A percentile compares a stretch with the other conserved stretches of the same genome.
Evolutionary conservation across 2,329 filamentous ascomycete species (phyloP).

Genomic region (Cladosporium sp.): DNA sequence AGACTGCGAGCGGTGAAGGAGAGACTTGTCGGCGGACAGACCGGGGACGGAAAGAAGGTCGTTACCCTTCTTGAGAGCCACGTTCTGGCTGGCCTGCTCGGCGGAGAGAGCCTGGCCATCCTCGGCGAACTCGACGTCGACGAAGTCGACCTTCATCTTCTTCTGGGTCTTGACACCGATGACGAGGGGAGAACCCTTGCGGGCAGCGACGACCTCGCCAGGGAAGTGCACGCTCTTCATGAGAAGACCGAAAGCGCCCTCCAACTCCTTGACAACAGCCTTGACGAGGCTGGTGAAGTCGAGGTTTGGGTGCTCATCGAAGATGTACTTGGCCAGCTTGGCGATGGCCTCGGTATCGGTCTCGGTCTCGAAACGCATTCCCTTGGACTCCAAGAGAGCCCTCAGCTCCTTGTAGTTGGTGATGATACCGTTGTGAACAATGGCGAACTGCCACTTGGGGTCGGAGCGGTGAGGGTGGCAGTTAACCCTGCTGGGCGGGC

Average conservation of each 20-base stretch:
- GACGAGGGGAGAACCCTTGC: constrained; percentile 96
- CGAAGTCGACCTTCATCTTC: constrained; percentile 99
- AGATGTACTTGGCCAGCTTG: constrained; percentile 97
- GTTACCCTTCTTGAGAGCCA: constrained; percentile 79
- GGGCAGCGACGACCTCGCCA: constrained; percentile 93
- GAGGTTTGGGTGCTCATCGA: constrained; percentile 88
- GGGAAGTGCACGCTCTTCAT: constrained; percentile 99
- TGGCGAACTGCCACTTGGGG: constrained; percentile 88
- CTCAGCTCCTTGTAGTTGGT: constrained; percentile 99
- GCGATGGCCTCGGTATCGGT: constrained; percentile 99
- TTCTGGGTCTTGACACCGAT: constrained; percentile 94
- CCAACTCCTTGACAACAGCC: constrained; percentile 95
- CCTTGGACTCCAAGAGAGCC: constrained; percentile 86
- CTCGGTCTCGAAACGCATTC: constrained; percentile 98
- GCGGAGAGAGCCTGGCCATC: constrained; percentile 79
- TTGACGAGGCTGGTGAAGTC: constrained; percentile 96
- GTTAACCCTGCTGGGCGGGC: constrained; percentile 85
- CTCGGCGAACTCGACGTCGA: constrained; percentile 95
- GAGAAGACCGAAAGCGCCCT: constrained; percentile 94
- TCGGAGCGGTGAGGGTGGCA: constrained; percentile 99
- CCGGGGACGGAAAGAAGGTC: constrained; percentile 59
- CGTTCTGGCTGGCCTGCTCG: constrained; percentile 92
- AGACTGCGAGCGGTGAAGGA: constrained; percentile 96
- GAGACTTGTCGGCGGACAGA: constrained; percentile 95
- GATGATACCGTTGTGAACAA: constrained; percentile 99